Base-by-base conservation (phyloP, 2,329 filamentous ascomycete genomes). In the Trichoderma polysporum region DNA sequence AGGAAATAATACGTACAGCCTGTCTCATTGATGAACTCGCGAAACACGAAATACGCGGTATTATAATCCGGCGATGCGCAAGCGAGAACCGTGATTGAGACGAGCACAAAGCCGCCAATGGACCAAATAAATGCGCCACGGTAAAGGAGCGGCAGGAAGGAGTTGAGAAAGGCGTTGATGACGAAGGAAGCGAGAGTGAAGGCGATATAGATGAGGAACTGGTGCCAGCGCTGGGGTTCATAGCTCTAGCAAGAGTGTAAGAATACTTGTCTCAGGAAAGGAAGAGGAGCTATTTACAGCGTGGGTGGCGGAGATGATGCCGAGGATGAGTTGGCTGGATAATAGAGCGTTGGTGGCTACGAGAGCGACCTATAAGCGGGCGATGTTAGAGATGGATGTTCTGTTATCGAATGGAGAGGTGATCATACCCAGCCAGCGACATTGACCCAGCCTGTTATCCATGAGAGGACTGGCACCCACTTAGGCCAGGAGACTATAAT, bases 111-210 rank as follows among this genome's bases (percentile, higher is more conserved):
- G 0, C 90, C 90, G 2, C 82, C 77, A 2, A 92, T 81, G 0
- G 87, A 90, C 90, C 90, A 92, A 31, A 86, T 83, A 68, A 93
- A 89, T 0, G 90, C 90, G 19, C 83, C 81, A 69, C 89, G 87
- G 71, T 89, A 91, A 70, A 92, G 72, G 2, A 70, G 66, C 2
- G 76, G 76, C 0, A 77, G 69, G 0, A 76, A n/a, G 0, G 74
- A 75, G 52, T 77, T 75, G 12, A 77, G 66, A 1, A 76, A 76
- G 0, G 75, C 73, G 7, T 77, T 77, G 13, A 74, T 71, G 1
- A 71, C n/a, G 4, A 77, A 76, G 0, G 75, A 70, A 3, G 76
- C 58, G 5, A 75, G 60, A 0, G 74, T 70, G 1, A 77, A 72
- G 2, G 68, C 75, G 5, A 76, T 69, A 31, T 77, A 77, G 76